Evolutionary conservation across 352 stramenopile genomes (phyloP), one percentile per base, ranked within the genome.

Genomic region (Thalassiosira livingstoniorum): DNA sequence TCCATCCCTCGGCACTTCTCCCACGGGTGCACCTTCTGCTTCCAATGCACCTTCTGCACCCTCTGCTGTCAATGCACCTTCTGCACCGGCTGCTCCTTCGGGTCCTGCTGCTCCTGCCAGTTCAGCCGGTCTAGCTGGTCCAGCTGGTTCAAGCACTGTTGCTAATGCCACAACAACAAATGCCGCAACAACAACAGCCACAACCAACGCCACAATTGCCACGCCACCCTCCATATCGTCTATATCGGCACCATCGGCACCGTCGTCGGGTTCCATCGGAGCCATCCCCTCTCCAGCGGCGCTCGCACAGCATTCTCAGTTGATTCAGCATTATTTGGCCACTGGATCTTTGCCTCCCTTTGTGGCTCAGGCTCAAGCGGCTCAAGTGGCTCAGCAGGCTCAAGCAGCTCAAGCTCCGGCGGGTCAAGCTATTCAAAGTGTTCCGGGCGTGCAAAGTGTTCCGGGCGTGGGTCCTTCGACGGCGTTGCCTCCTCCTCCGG

Each of bases 311-410:
- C 47, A 58, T 58, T 58, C 47, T 27, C 47, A 58, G 21, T 27
- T 58, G 5, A 27, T 58, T 58, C n/a, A 58, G 10, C 47, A 58
- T 29, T 58, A 29, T 11, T n/a, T 58, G n/a, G n/a, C n/a, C n/a
- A n/a, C n/a, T n/a, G n/a, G n/a, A n/a, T n/a, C n/a, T n/a, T n/a
- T n/a, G n/a, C n/a, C n/a, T n/a, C n/a, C n/a, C n/a, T n/a, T n/a
- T n/a, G n/a, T n/a, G n/a, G n/a, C n/a, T n/a, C n/a, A n/a, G n/a
- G n/a, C n/a, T n/a, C n/a, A n/a, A n/a, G n/a, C 47, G 7, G 47
- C 11, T 27, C 4, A 7, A 7, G 21, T 15, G n/a, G 47, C 11
- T 7, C 47, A 15, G 47, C 47, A 58, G n/a, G 47, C 11, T 7
- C 47, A 15, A n/a, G 47, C 47, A 29, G 5, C n/a, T 51, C 10